Evolutionary conservation across 441 rosid species (phyloP), one percentile per base, ranked within the genome.

Genomic region (Gossypium davidsonii): DNA sequence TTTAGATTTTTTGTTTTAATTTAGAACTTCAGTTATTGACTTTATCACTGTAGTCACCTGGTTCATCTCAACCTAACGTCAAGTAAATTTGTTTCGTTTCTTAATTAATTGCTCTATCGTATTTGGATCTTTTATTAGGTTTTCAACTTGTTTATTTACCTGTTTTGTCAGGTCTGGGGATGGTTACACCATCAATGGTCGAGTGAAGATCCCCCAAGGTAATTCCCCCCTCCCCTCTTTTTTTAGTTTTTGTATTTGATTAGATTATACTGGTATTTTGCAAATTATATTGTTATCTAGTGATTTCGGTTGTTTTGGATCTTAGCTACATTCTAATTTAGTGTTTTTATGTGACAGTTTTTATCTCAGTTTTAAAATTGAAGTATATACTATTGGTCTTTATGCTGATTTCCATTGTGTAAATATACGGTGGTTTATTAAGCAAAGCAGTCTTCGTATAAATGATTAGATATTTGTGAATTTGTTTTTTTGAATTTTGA

Each of bases 141-240:
- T 70, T 56, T 56, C 42, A 1, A 6, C 37, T 34, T 56, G 37
- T 39, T 70, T 39, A 11, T 71, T 49, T 61, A 65, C 18, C 21
- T 62, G 26, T 48, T 71, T 65, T 11, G 76, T 25, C 81, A 91
- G 98, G 85, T 83, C 89, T 73, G 85, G 72, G 18, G 93, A 90
- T 74, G 91, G 92, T 21, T 81, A 81, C 85, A 74, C 87, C 8
- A 86, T 94, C 61, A 90, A 81, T 39, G 98, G 98, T 68, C 87
- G 97, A 72, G 94, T 91, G 44, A 89, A 80, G 86, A 73, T 92
- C 63, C 84, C 86, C 66, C 83, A 84, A 7, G 90, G 98, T 91
- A 80, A 62, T 74, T 52, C 67, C 12, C 26, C 28, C 4, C 1
- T 3, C 11, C 11, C 14, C 1, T 8, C 6, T 39, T 70, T 37